These are phyloP conservation scores for Cercospora sp. DNA, from an alignment of 2,329 filamentous ascomycete genomes.

Conservation along the genomic window DNA sequence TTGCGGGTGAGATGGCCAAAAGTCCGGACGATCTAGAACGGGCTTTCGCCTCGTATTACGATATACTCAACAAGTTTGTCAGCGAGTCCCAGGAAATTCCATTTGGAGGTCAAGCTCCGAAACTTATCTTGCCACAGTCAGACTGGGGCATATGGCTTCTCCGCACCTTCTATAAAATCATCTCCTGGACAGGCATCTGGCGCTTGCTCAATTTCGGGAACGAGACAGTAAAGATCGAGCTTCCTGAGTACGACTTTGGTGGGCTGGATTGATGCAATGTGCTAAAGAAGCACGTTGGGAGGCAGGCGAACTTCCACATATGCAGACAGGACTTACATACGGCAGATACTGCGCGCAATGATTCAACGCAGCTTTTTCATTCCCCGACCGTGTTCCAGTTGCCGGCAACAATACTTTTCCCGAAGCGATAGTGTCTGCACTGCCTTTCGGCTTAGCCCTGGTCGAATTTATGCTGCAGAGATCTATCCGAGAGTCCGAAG, in stretches of 20 bases:
- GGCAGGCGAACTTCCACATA: not conserved
- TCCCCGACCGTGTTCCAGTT: not conserved
- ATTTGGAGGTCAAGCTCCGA: constrained; percentile 29
- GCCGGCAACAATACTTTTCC: not conserved
- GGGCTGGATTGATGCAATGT: not conserved
- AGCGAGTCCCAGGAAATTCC: constrained; percentile 34
- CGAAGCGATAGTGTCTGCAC: not conserved
- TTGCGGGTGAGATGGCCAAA: constrained; percentile 30
- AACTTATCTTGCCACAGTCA: constrained; percentile 29
- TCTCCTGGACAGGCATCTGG: constrained; percentile 21
- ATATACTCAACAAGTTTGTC: constrained; percentile 27
- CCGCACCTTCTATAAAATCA: constrained; percentile 24
- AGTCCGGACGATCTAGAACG: constrained; percentile 17
- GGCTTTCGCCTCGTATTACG: constrained; percentile 30
- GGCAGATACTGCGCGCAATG: not conserved
- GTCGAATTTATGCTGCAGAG: not conserved
- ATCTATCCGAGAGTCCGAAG: not conserved
- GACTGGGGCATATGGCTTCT: constrained; percentile 30
- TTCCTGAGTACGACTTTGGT: constrained; percentile 5
- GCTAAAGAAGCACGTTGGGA: not conserved
- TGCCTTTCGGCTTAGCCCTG: not conserved
- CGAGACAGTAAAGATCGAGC: constrained; percentile 4
- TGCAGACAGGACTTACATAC: not conserved
- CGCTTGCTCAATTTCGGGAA: constrained; percentile 15
- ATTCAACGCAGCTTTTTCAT: not conserved